Evolutionary conservation across 805 yeast species (phyloP).

Genomic region (Lachancea fermentati): DNA sequence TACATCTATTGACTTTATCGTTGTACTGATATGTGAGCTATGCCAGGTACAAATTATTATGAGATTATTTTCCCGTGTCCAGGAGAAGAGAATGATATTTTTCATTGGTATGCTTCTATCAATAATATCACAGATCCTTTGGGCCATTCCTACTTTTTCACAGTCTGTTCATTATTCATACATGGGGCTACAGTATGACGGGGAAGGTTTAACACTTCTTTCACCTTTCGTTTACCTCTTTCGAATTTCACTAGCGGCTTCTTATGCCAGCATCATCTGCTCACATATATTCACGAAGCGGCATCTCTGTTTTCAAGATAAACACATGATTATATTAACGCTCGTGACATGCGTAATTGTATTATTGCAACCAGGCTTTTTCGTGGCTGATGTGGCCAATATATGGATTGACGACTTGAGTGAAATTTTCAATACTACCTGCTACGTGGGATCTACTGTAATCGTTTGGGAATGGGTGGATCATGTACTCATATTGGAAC

Average conservation of each 20-base stretch:
- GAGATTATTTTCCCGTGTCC: conserved; percentile 59
- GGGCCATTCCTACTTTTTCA: conserved; percentile 60
- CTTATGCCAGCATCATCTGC: conserved; percentile 59
- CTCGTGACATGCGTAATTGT: conserved; percentile 49
- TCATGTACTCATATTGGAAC: conserved; percentile 51
- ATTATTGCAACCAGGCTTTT: conserved; percentile 59
- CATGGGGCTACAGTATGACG: conserved; percentile 7
- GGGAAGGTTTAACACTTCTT: conserved; percentile 45
- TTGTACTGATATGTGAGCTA: conserved; percentile 52
- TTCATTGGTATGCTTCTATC: conserved; percentile 51
- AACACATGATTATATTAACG: conserved; percentile 49
- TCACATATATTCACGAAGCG: conserved; percentile 50
- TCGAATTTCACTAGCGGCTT: conserved; percentile 62
- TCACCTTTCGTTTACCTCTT: conserved; percentile 72
- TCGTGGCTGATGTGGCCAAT: conserved; percentile 70
- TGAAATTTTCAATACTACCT: conserved; percentile 65
- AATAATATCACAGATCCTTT: conserved; percentile 53
- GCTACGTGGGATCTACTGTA: conserved; percentile 66
- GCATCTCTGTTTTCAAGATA: conserved; percentile 42
- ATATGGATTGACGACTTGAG: conserved; percentile 71
- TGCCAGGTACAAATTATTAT: conserved; percentile 69
- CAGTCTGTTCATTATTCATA: conserved; percentile 13
- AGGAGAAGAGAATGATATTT: conserved; percentile 60
- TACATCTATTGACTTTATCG: conserved; percentile 52
- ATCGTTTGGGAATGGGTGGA: conserved; percentile 86